Evolutionary conservation across 2,329 filamentous ascomycete genomes (phyloP).

Genomic region (Fusarium mexicanum): DNA sequence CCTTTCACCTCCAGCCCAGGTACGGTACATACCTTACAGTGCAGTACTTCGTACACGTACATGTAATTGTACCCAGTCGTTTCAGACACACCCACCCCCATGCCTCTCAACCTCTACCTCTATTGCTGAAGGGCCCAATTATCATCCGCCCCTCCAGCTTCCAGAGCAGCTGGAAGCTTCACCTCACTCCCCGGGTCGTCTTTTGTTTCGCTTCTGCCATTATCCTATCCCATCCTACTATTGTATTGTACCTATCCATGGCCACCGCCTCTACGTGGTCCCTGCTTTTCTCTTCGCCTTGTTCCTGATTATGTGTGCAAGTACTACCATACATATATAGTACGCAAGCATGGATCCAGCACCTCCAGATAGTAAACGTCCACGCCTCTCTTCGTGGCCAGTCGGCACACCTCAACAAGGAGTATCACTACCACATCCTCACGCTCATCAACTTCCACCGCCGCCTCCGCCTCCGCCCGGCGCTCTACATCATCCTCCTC

Average conservation of each 20-base stretch:
- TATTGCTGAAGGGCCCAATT: slow-evolving; percentile 46
- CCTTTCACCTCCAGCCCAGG: slow-evolving; percentile 10
- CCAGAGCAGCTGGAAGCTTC: slow-evolving; percentile 44
- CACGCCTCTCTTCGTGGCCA: slow-evolving; percentile 63
- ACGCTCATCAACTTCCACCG: slow-evolving; percentile 46
- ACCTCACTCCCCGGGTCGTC: slow-evolving; percentile 40
- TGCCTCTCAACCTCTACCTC: slow-evolving; percentile 45
- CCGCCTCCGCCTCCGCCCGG: slow-evolving; percentile 43
- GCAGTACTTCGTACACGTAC: slow-evolving; percentile 41
- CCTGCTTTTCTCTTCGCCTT: slow-evolving; percentile 50
- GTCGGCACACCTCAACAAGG: slow-evolving; percentile 58
- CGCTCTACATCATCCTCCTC: slow-evolving; percentile 43
- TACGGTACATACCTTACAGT: slow-evolving; percentile 26
- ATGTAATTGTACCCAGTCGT: slow-evolving; percentile 45
- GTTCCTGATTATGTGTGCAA: slow-evolving; percentile 51
- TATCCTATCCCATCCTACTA: slow-evolving; percentile 19
- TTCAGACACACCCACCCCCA: slow-evolving; percentile 47
- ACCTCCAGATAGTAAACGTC: slow-evolving; percentile 68
- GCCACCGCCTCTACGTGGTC: slow-evolving; percentile 51
- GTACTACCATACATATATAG: slow-evolving; percentile 50
- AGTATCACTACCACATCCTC: slow-evolving; percentile 56
- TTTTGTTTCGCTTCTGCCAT: slow-evolving; percentile 43
- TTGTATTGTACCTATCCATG: slow-evolving; percentile 42
- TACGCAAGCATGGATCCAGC: slow-evolving; percentile 67
- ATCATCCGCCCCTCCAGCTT: slow-evolving; percentile 43